Conservation (phyloP, 1,284 basidiomycete species). For the Boletus semigastroideus region DNA sequence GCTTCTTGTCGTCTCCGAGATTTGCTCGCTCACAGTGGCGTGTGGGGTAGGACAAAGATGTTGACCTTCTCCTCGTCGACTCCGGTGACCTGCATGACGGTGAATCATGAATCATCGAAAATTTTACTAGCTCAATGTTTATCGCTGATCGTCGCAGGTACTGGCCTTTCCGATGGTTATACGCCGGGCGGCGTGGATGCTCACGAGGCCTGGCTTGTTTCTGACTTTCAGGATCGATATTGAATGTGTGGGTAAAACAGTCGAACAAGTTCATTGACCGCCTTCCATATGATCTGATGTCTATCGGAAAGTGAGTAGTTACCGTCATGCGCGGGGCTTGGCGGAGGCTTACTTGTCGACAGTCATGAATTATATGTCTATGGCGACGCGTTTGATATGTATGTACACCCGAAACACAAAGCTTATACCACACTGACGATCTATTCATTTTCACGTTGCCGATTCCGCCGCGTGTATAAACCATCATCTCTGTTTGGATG, state of each 20-base stretch:
- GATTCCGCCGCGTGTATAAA: neutral
- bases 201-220: constrained; percentile 51
- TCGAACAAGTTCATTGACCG: constrained; percentile 70
- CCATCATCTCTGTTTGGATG: neutral
- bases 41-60: constrained; percentile 52
- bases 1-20: neutral
- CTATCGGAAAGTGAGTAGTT: constrained; percentile 73
- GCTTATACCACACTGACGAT: constrained; percentile 9
- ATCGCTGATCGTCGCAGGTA: constrained; percentile 40
- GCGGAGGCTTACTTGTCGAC: constrained; percentile 10
- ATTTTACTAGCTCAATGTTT: neutral
- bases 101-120: constrained; percentile 19
- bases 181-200: constrained; percentile 69
- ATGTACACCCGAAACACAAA: constrained; percentile 24
- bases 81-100: constrained; percentile 84
- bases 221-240: neutral
- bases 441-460: neutral
- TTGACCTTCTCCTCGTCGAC: constrained; percentile 70
- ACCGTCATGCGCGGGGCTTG: neutral
- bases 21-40: neutral
- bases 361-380: constrained; percentile 88
- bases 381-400: constrained; percentile 74
- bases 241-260: constrained; percentile 32
- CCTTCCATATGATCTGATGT: constrained; percentile 80
- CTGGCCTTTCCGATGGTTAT: constrained; percentile 72